These are phyloP conservation scores for Alternaria viburni DNA, from an alignment of 2,329 filamentous ascomycete genomes.

Conservation along the genomic window DNA sequence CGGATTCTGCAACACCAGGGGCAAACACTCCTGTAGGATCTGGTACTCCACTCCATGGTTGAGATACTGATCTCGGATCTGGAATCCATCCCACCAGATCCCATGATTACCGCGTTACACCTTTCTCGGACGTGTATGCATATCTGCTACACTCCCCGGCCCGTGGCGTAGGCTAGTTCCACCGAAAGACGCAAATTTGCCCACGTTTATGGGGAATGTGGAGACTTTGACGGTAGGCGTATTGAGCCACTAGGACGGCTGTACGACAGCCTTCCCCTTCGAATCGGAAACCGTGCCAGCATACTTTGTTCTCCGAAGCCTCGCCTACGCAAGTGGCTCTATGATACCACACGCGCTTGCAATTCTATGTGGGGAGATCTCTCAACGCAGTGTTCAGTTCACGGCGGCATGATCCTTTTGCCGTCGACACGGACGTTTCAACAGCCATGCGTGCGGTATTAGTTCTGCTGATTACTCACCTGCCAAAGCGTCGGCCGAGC, in stretches of 20 bases:
- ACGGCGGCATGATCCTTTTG: neutral
- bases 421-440: neutral
- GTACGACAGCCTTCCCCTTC: neutral
- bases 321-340: neutral
- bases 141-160: constrained; percentile 8
- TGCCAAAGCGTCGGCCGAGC: neutral
- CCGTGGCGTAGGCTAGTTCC: constrained; percentile 4
- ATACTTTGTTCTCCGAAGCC: neutral
- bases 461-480: neutral
- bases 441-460: neutral
- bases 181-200: constrained; percentile 1
- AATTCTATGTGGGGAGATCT: neutral
- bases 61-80: constrained; percentile 9
- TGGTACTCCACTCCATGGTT: constrained; percentile 43
- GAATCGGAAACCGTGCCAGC: neutral
- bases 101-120: neutral
- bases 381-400: neutral
- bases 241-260: neutral
- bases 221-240: constrained; percentile 1
- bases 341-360: neutral
- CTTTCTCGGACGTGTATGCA: constrained; percentile 6
- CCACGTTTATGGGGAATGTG: neutral
- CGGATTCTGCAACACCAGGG: constrained; percentile 44
- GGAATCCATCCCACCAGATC: neutral
- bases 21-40: constrained; percentile 41